Evolutionary conservation across 306 rosid species (phyloP).

Genomic region (Medicago lupulina): DNA sequence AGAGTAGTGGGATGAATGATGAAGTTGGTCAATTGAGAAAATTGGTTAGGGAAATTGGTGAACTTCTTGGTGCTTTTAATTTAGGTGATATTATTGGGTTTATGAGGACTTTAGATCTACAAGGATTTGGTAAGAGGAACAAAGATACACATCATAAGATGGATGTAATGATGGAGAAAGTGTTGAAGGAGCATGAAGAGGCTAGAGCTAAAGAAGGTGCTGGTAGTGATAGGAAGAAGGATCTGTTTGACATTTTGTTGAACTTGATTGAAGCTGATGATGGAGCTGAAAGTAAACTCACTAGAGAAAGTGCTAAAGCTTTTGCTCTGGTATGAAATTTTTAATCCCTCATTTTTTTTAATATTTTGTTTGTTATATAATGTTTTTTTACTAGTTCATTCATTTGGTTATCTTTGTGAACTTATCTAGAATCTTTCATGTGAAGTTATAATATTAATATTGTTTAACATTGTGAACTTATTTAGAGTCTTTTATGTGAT

Average conservation of each 20-base stretch:
- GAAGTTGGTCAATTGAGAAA: slow-evolving; percentile 46
- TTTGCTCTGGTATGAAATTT: slow-evolving; percentile 52
- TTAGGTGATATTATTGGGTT: slow-evolving; percentile 40
- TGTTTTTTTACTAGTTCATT: not conserved
- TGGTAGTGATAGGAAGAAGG: slow-evolving; percentile 42
- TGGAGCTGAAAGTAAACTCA: slow-evolving; percentile 47
- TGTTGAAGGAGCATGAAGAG: slow-evolving; percentile 63
- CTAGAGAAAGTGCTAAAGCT: slow-evolving; percentile 57
- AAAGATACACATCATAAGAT: slow-evolving; percentile 43
- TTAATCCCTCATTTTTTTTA: not conserved
- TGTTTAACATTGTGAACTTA: not conserved
- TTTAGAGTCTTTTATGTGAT: not conserved
- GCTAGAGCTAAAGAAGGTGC: slow-evolving; percentile 32
- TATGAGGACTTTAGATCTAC: slow-evolving; percentile 53
- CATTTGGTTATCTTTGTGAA: not conserved
- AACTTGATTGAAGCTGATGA: slow-evolving; percentile 51
- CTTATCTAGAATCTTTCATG: not conserved
- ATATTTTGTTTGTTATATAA: not conserved
- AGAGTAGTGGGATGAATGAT: slow-evolving; percentile 38
- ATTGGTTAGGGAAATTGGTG: slow-evolving; percentile 41
- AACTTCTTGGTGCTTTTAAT: slow-evolving; percentile 39
- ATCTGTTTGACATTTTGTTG: slow-evolving; percentile 61
- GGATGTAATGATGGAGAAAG: slow-evolving; percentile 57
- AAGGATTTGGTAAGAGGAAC: slow-evolving; percentile 46
- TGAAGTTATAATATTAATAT: no score